Evolutionary conservation across 176 grass and related monocot species (phyloP).

Genomic region (Microstegium vimineum): DNA sequence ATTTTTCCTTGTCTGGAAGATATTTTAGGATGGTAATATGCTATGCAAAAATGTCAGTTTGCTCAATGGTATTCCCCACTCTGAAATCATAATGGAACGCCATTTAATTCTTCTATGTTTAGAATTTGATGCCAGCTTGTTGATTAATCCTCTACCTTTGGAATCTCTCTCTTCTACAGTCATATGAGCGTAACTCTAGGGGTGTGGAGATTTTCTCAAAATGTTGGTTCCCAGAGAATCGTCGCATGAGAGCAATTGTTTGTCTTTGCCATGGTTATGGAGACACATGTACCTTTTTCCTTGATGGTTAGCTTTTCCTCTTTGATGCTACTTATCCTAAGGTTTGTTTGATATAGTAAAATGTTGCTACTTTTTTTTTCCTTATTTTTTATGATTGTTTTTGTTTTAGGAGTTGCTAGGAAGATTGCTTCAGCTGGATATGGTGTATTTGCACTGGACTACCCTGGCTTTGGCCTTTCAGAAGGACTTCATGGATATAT

Average conservation of each 20-base stretch:
- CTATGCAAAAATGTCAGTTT: slow-evolving; percentile 1
- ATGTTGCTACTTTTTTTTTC: slow-evolving; percentile 19
- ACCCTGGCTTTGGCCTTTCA: slow-evolving; percentile 91
- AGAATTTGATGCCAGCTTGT: background rate
- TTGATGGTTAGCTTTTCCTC: slow-evolving; percentile 68
- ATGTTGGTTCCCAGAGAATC: slow-evolving; percentile 74
- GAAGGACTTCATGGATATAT: slow-evolving; percentile 99
- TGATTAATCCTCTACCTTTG: slow-evolving; percentile 18
- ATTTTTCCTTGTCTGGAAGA: background rate
- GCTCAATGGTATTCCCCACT: background rate
- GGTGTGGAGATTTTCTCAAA: slow-evolving; percentile 94
- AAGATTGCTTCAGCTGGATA: slow-evolving; percentile 81
- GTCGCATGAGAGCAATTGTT: slow-evolving; percentile 67
- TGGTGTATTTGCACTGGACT: slow-evolving; percentile 92
- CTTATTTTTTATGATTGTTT: background rate
- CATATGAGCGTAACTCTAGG: slow-evolving; percentile 77
- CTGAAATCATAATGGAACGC: background rate
- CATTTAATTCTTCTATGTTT: background rate
- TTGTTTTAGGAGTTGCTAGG: slow-evolving; percentile 69
- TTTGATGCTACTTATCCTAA: slow-evolving; percentile 19
- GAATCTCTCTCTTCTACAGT: slow-evolving; percentile 34
- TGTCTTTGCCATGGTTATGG: slow-evolving; percentile 97
- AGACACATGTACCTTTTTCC: slow-evolving; percentile 96
- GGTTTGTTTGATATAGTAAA: background rate
- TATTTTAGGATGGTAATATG: background rate